Conservation (phyloP, 768 basidiomycete species). For the Exidia glandulosa region DNA sequence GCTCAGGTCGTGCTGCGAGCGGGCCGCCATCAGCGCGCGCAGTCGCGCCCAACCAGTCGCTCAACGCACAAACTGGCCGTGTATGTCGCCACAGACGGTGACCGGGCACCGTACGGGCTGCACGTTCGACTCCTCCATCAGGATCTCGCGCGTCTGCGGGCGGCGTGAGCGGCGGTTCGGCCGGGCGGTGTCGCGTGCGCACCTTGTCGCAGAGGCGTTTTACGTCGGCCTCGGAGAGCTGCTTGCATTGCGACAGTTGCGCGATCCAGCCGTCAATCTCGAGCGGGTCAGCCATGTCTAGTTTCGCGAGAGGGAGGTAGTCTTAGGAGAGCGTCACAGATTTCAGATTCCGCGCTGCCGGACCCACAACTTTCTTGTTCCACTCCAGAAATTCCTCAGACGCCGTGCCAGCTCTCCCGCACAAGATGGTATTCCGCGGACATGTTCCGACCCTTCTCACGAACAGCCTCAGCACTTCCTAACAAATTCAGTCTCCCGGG, state of each 20-base stretch:
- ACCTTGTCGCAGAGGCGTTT: conserved; percentile 99
- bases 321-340: background rate
- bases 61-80: conserved; percentile 99
- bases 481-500: no score
- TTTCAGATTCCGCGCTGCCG: background rate
- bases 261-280: conserved; percentile 97
- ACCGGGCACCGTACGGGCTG: conserved; percentile 98
- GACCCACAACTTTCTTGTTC: no score
- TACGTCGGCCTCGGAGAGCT: conserved; percentile 87
- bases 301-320: background rate
- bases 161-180: conserved; percentile 11
- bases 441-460: no score
- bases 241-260: conserved; percentile 95
- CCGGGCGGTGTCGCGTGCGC: conserved; percentile 20
- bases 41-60: conserved; percentile 1
- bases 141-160: conserved; percentile 83
- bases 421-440: no score
- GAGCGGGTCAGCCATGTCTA: conserved; percentile 19
- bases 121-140: conserved; percentile 99
- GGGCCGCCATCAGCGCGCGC: background rate
- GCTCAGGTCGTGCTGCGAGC: conserved; percentile 87
- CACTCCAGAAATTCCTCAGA: no score
- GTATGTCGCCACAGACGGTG: conserved; percentile 98
- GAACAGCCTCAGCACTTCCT: no score
- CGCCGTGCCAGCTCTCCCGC: no score